Base-by-base conservation (phyloP, 2,329 filamentous ascomycete species). In the Aschersonia sp. region DNA sequence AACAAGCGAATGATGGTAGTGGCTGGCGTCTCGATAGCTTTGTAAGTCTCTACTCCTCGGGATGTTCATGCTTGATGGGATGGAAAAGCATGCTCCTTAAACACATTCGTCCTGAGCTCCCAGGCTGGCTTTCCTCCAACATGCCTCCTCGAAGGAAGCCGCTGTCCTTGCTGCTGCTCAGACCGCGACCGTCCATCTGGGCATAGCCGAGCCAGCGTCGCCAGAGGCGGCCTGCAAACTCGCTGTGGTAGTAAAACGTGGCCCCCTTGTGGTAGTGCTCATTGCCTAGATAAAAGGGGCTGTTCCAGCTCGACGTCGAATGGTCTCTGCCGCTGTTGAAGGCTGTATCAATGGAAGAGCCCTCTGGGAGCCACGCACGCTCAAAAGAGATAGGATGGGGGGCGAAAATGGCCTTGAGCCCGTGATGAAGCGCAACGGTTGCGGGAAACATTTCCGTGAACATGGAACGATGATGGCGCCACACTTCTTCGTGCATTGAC, bases 181-280 rank as follows among this genome's bases (percentile, higher is more conserved):
- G 58, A 5, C 70, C 71, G 33, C 72, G 64, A 6, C 70, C 71
- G 50, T 76, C 72, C 56, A 67, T 62, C 57, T 78, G 73, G 12
- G 72, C 64, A 53, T 75, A 78, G 1, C 75, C 75, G 43, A 92
- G 65, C 87, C 87, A 94, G 43, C 85, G 72, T 46, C 83, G 73
- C 77, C 87, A 94, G 54, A 94, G 60, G n/a, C 83, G 76, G 5
- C 81, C 76, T 1, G 85, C 80, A 58, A 92, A 94, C 45, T 81
- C 76, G 29, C 81, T 81, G 56, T 87, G 84, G 63, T 87, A 94
- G 63, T 90, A 94, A 85, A 85, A 94, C 43, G 76, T 87, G 42
- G 81, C 82, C 11, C 87, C 85, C 56, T 78, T 78, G 68, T 90
- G 87, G 63, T 89, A 89, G 62, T 87, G 85, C 64, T 94, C 87